phyloP scores from a whole-genome alignment of 441 rosid species.

The Gossypium schwendimanii region DNA sequence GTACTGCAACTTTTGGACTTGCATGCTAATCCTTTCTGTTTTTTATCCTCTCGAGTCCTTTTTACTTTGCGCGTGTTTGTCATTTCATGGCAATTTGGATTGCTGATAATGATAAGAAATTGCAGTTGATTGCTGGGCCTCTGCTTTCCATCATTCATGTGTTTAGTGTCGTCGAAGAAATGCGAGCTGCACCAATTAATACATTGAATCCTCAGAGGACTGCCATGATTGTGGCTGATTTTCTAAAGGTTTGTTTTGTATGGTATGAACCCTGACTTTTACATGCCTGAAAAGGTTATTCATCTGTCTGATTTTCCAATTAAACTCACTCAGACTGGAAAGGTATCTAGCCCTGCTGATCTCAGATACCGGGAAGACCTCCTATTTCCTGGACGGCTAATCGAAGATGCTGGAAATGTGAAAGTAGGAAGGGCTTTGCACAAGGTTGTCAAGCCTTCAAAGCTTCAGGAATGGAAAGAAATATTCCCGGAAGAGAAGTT shows the following conservation, averaged over 20 bases:
- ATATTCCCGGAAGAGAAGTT: conserved; percentile 71
- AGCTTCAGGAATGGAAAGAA: conserved; percentile 45
- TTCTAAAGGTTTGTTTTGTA: conserved; percentile 49
- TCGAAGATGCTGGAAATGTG: conserved; percentile 78
- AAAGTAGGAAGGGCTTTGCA: conserved; percentile 74
- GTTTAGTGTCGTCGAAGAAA: conserved; percentile 67
- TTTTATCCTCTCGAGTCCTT: neutral
- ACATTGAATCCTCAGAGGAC: conserved; percentile 89
- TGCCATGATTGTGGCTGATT: conserved; percentile 81
- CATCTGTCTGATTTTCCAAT: conserved; percentile 12
- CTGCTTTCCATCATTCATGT: conserved; percentile 67
- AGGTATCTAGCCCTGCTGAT: conserved; percentile 78
- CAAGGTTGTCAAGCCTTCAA: conserved; percentile 61
- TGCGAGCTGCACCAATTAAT: conserved; percentile 78
- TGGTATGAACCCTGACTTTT: neutral
- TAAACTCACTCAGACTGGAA: conserved; percentile 51
- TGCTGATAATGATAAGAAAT: conserved; percentile 11
- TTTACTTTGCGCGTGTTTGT: neutral
- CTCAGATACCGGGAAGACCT: conserved; percentile 73
- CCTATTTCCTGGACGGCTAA: conserved; percentile 66
- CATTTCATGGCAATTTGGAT: neutral
- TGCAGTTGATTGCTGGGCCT: conserved; percentile 81
- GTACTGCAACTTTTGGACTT: neutral
- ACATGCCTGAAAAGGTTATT: conserved; percentile 8
- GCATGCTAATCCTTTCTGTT: neutral